These are phyloP conservation scores for Ustilago curta DNA, from an alignment of 1,284 basidiomycete species.

Conservation along the genomic window DNA sequence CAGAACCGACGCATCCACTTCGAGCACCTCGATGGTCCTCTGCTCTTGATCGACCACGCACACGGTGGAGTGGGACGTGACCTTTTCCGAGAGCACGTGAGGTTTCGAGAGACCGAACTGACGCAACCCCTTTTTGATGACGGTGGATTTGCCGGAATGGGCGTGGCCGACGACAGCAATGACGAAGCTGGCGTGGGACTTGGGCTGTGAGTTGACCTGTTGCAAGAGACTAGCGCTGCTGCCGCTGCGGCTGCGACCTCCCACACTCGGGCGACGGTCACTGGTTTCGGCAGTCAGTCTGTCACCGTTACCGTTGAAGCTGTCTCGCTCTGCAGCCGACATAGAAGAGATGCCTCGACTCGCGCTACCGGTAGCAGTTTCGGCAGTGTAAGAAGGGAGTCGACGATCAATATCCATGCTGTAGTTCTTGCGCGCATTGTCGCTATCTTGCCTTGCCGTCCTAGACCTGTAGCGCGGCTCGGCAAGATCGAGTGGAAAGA, in stretches of 20 bases:
- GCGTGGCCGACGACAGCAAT: slow-evolving; percentile 63
- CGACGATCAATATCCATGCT: slow-evolving; percentile 39
- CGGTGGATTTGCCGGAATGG: slow-evolving; percentile 61
- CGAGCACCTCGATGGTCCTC: slow-evolving; percentile 64
- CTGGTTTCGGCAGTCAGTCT: slow-evolving; percentile 14
- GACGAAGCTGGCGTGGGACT: slow-evolving; percentile 62
- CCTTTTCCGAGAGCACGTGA: slow-evolving; percentile 58
- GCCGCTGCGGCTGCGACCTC: slow-evolving; percentile 57
- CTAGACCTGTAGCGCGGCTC: slow-evolving; percentile 31
- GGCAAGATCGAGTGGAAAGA: slow-evolving; percentile 52
- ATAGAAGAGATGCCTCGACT: slow-evolving; percentile 16
- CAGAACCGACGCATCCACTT: slow-evolving; percentile 62
- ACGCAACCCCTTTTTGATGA: slow-evolving; percentile 62
- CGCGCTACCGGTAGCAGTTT: not conserved
- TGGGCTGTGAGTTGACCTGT: slow-evolving; percentile 58
- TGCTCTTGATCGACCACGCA: slow-evolving; percentile 65
- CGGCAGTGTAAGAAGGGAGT: slow-evolving; percentile 6
- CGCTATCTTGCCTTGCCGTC: slow-evolving; percentile 9
- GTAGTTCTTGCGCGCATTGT: slow-evolving; percentile 27
- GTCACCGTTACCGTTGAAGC: slow-evolving; percentile 10
- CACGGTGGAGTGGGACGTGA: slow-evolving; percentile 62
- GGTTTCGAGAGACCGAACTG: slow-evolving; percentile 64
- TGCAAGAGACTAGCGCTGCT: slow-evolving; percentile 61
- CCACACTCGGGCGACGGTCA: slow-evolving; percentile 42
- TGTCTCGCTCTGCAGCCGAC: slow-evolving; percentile 14